Evolutionary conservation across 345 rosid species (phyloP), one percentile per base, ranked within the genome.

Genomic region (Psidium guajava): DNA sequence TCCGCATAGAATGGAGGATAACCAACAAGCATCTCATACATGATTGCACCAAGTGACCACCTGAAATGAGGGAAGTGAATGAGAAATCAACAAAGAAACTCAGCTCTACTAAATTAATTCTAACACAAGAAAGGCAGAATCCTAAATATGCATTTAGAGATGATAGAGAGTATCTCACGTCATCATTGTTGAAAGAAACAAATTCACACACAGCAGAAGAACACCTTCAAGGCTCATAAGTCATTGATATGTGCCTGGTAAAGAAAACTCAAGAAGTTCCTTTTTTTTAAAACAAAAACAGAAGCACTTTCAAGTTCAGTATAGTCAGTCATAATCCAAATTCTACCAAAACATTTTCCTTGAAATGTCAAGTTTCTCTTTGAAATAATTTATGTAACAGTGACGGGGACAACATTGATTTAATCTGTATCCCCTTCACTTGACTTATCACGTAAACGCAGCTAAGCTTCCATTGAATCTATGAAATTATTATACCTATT

Each of bases 31-130:
- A 95, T 95, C 91, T 94, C 97, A 74, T 94, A 95, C 98, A 95
- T 92, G 85, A 95, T 94, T 20, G 97, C 97, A 83, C 97, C 98
- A 47, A 95, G 95, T n/a, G 98, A 95, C 98, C 97, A 95, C 98
- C 98, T 94, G 90, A 88, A 89, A 9, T 81, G 59, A 86, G 50
- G 47, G 55, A 54, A 87, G 49, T 83, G 83, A 49, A 81, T 88
- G 82, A 90, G 61, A 51, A 32, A 36, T 36, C n/a, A 52, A 27
- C 10, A 22, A 53, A 82, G 44, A 47, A 21, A 53, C 55, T 82
- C 83, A 51, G 42, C 44, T 28, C 55, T 27, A 52, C 59, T 64
- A 82, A 15, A 27, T 40, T 20, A 15, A 22, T 50, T 53, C 44
- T 36, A 28, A 53, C 57, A 69, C 36, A 51, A 40, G 51, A 83